Evolutionary conservation across 129 eudicot genomes (phyloP), one percentile per base, ranked within the genome.

Genomic region (Escallonia rubra): DNA sequence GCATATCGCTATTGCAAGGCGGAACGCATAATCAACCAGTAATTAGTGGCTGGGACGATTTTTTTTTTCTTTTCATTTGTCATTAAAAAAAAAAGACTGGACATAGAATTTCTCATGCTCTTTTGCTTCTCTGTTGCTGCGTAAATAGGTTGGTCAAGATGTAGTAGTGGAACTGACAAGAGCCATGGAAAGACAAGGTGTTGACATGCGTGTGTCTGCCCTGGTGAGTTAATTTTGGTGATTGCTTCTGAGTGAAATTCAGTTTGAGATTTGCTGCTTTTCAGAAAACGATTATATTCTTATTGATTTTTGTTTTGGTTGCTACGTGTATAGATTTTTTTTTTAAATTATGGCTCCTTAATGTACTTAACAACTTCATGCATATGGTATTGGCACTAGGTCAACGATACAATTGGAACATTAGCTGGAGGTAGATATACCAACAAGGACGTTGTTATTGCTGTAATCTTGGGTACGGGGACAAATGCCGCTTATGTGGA

Each of bases 401-500:
- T 93, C 49, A 92, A 93, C 73, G 99, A 93, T 71, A 86, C 99
- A 11, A 84, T 93, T 42, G 99, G 99, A 60, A 93, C 96, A 57
- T 76, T 93, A 67, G 99, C 99, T 7, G 96, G 99, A 56, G 99
- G 96, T 63, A 75, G 85, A 79, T 88, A 84, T 14, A 57, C 67
- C 43, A 66, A 86, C 76, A 78, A 68, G 43, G 96, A 92, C 50
- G 91, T 82, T 42, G 68, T 72, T 45, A 66, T 81, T 49, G 98
- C 96, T 0, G 98, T 92, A 69, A 92, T 92, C 44, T 77, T 92
- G 86, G 98, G 98, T 34, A 92, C 98, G 0, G 98, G 96, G 45
- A 85, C 87, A 7, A 92, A 92, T 78, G 96, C 98, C 49, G 98
- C 98, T 54, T 92, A 92, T 67, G 91, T 92, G 65, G 98, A 92